These are phyloP conservation scores for Aspergillus pseudonomiae DNA, from an alignment of 2,329 filamentous ascomycete species.

Conservation along the genomic window DNA sequence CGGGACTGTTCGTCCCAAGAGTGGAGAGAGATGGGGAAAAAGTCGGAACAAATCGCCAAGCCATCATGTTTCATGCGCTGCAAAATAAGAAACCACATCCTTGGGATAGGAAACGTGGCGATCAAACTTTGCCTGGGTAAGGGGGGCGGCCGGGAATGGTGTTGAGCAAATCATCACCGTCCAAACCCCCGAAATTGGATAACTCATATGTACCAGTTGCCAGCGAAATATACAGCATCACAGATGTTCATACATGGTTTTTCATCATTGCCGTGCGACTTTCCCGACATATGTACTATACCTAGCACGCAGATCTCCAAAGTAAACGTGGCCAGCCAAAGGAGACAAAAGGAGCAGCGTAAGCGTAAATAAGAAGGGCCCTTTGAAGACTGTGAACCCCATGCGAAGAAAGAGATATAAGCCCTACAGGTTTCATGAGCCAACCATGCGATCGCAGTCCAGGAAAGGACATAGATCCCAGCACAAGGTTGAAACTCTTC, in stretches of 20 bases:
- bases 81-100: constrained; percentile 7
- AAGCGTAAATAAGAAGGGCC: not conserved
- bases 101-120: constrained; percentile 10
- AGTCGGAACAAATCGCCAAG: constrained; percentile 6
- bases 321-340: not conserved
- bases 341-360: not conserved
- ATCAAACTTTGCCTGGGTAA: constrained; percentile 1
- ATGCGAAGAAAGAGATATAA: constrained; percentile 1
- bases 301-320: not conserved
- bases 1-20: constrained; percentile 2
- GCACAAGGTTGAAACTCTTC: constrained; percentile 7
- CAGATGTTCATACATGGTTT: not conserved
- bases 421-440: constrained; percentile 8
- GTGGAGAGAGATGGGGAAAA: constrained; percentile 1
- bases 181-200: not conserved
- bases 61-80: constrained; percentile 8
- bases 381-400: not conserved
- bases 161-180: not conserved
- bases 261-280: not conserved
- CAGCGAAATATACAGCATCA: not conserved
- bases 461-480: constrained; percentile 2
- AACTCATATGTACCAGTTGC: constrained; percentile 5
- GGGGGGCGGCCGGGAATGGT: not conserved
- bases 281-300: not conserved
- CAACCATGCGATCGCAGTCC: constrained; percentile 11